Percentiles rank a stretch among this genome's conserved stretches.
These are phyloP conservation scores for Tulasnella sp. DNA, from an alignment of 768 basidiomycete species.

Conservation along the genomic window DNA sequence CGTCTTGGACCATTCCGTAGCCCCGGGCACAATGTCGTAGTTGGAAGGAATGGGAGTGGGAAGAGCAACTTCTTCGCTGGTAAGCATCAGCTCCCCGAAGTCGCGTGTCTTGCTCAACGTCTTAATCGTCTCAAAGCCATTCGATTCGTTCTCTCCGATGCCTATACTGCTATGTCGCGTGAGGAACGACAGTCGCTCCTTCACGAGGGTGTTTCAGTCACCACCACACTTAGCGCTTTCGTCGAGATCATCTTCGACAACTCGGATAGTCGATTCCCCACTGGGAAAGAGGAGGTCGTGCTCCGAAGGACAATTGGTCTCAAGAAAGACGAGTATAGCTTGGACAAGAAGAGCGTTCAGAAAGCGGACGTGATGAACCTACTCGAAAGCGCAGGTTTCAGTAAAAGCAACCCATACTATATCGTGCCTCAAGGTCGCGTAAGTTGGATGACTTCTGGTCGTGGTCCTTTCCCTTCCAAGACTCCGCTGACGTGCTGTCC, in stretches of 20 bases:
- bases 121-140: conserved; percentile 47
- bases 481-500: too few species aligned
- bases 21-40: conserved; percentile 88
- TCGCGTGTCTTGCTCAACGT: neutral
- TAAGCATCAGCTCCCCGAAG: conserved; percentile 22
- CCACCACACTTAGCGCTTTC: conserved; percentile 84
- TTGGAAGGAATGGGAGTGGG: conserved; percentile 93
- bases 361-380: conserved; percentile 98
- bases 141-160: conserved; percentile 94
- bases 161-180: conserved; percentile 88
- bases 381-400: conserved; percentile 93
- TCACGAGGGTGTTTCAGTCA: conserved; percentile 82
- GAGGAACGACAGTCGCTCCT: conserved; percentile 90
- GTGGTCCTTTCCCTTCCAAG: neutral
- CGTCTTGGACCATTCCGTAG: conserved; percentile 19
- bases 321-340: conserved; percentile 97
- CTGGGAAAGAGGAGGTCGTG: conserved; percentile 74
- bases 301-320: conserved; percentile 89
- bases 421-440: conserved; percentile 98
- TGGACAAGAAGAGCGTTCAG: conserved; percentile 89
- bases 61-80: conserved; percentile 99
- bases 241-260: conserved; percentile 98
- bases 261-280: conserved; percentile 86
- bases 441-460: conserved; percentile 25
- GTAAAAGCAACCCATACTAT: conserved; percentile 97